These are phyloP conservation scores for Fusarium poae DNA, from an alignment of 2,329 filamentous ascomycete genomes.

Conservation along the genomic window DNA sequence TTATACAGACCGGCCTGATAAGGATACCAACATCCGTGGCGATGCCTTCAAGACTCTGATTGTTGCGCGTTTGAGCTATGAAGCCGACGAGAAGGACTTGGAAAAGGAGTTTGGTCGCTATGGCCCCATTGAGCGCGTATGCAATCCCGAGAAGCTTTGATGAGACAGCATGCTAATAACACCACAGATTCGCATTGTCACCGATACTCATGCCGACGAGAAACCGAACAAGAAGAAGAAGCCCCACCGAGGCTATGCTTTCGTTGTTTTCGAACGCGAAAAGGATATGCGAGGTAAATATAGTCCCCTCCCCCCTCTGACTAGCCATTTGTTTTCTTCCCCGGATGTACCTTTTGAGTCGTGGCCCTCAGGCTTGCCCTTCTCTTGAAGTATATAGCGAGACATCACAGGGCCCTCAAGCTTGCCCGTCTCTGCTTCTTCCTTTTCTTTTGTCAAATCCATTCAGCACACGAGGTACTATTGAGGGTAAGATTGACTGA, in stretches of 20 bases:
- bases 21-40: constrained; percentile 90
- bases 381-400: constrained; percentile 59
- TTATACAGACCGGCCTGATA: constrained; percentile 77
- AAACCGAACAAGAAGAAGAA: constrained; percentile 84
- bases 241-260: constrained; percentile 90
- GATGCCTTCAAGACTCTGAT: constrained; percentile 97
- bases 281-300: constrained; percentile 98
- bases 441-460: constrained; percentile 48
- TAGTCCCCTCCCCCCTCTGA: constrained; percentile 52
- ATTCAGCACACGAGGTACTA: constrained; percentile 41
- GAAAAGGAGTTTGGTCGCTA: constrained; percentile 94
- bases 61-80: constrained; percentile 89
- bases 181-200: constrained; percentile 84
- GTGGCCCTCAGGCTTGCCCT: constrained; percentile 60
- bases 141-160: constrained; percentile 46
- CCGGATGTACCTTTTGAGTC: constrained; percentile 51
- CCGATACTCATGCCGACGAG: constrained; percentile 77
- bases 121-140: constrained; percentile 91
- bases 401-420: constrained; percentile 66
- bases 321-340: constrained; percentile 43
- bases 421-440: constrained; percentile 64
- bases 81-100: constrained; percentile 88
- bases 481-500: constrained; percentile 75
- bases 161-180: constrained; percentile 32
- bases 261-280: constrained; percentile 96